Evolutionary conservation across 2,329 filamentous ascomycete genomes (phyloP).

Genomic region (Beauveria scarabaeidicola): DNA sequence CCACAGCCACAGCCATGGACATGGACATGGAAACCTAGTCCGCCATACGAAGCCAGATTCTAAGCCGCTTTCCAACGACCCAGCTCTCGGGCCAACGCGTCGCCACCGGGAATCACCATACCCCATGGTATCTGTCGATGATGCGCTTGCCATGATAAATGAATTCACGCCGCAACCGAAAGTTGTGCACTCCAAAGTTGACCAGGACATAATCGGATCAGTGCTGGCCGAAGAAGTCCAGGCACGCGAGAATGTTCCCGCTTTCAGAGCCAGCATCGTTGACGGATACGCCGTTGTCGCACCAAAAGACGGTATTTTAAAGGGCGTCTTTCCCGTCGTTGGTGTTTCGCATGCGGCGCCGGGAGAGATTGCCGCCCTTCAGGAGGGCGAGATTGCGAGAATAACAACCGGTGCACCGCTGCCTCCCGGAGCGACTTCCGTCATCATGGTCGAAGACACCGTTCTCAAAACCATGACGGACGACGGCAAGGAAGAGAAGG

Average conservation of each 20-base stretch:
- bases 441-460: constrained; percentile 92
- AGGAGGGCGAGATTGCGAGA: constrained; percentile 69
- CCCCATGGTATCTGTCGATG: constrained; percentile 79
- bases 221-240: constrained; percentile 77
- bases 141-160: constrained; percentile 67
- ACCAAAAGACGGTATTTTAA: constrained; percentile 52
- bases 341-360: constrained; percentile 80
- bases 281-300: constrained; percentile 88
- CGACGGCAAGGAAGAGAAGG: constrained; percentile 75
- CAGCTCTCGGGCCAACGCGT: constrained; percentile 51
- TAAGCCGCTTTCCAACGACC: constrained; percentile 51
- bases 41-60: constrained; percentile 63
- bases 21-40: constrained; percentile 57
- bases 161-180: constrained; percentile 60
- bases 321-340: constrained; percentile 77
- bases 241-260: constrained; percentile 76
- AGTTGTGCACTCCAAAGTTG: constrained; percentile 50
- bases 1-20: constrained; percentile 40
- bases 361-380: constrained; percentile 54
- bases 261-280: constrained; percentile 91
- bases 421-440: constrained; percentile 78
- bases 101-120: constrained; percentile 83
- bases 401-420: constrained; percentile 94
- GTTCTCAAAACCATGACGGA: constrained; percentile 64
- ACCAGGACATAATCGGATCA: constrained; percentile 59